Evolutionary conservation across 176 grass and related monocot species (phyloP).

Genomic region (Aegilops bicornis): DNA sequence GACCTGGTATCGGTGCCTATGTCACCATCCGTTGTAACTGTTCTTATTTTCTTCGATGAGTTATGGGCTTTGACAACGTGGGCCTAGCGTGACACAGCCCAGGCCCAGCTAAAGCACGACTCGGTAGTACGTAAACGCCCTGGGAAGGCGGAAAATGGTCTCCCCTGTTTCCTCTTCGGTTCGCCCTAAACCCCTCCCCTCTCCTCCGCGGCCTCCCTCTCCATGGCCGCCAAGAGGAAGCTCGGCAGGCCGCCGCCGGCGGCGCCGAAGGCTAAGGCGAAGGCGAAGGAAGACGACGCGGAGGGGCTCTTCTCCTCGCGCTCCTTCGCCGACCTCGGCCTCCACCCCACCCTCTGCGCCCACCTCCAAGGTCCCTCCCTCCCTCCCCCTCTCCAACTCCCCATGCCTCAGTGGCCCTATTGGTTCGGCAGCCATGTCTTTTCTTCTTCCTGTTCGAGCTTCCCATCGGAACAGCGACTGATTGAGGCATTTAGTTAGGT

Average conservation of each 20-base stretch:
- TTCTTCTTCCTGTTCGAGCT: neutral
- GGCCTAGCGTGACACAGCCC: neutral
- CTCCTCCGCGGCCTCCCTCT: neutral
- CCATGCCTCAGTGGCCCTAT: neutral
- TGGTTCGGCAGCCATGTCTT: neutral
- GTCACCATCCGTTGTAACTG: too few species aligned
- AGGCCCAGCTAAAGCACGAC: neutral
- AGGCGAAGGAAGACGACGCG: neutral
- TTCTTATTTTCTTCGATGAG: too few species aligned
- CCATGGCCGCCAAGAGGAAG: conserved; percentile 42
- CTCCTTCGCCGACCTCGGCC: conserved; percentile 70
- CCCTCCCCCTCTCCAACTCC: neutral
- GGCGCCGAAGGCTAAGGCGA: neutral
- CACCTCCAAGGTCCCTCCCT: conserved; percentile 67
- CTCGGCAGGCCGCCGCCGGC: conserved; percentile 25
- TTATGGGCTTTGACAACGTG: neutral
- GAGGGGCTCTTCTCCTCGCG: conserved; percentile 65
- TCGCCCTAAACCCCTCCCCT: conserved; percentile 1
- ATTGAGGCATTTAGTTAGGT: neutral
- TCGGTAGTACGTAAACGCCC: neutral
- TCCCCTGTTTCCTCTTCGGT: neutral
- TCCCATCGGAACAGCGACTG: neutral
- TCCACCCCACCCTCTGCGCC: conserved; percentile 66
- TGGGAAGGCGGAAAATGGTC: neutral
- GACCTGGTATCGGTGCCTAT: too few species aligned